Conservation (phyloP, 1,284 basidiomycete species). For the Ganoderma sinense region DNA sequence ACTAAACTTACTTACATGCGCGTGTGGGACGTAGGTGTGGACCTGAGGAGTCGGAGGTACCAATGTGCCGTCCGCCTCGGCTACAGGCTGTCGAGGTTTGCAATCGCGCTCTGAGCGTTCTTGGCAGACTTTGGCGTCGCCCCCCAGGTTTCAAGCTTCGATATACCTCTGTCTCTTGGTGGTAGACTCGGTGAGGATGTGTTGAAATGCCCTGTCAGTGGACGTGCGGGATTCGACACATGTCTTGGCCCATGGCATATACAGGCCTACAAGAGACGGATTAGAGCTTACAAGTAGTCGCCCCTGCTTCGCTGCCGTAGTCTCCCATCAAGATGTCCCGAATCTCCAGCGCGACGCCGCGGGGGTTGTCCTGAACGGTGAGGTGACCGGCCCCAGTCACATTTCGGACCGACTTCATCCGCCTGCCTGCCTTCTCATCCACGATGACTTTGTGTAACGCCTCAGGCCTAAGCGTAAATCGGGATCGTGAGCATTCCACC, state of each 20-base stretch:
- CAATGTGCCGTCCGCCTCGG: not conserved
- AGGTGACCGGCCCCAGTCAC: constrained; percentile 13
- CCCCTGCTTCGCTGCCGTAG: not conserved
- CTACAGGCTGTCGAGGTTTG: not conserved
- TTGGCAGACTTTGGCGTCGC: not conserved
- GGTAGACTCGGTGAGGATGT: not conserved
- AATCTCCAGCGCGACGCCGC: constrained; percentile 8
- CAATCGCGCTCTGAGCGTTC: too few relatives aligned
- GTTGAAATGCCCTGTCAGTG: too few relatives aligned
- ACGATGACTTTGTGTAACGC: not conserved
- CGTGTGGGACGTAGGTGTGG: not conserved
- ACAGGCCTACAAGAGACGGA: not conserved
- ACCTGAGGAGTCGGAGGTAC: not conserved
- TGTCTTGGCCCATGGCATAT: too few relatives aligned
- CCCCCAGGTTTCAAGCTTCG: not conserved
- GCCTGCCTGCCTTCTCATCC: not conserved
- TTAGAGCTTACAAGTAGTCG: not conserved
- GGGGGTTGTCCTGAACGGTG: constrained; percentile 15
- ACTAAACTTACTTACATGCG: not conserved
- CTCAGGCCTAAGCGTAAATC: not conserved
- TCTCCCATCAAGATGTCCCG: constrained; percentile 8
- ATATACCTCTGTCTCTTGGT: too few relatives aligned
- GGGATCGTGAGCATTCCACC: not conserved
- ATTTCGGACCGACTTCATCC: not conserved
- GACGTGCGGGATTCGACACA: too few relatives aligned